Percentiles rank a stretch among this genome's conserved stretches.
Evolutionary conservation across 1,139 yeast genomes (phyloP).

Genomic region (Kodamaea arcana): DNA sequence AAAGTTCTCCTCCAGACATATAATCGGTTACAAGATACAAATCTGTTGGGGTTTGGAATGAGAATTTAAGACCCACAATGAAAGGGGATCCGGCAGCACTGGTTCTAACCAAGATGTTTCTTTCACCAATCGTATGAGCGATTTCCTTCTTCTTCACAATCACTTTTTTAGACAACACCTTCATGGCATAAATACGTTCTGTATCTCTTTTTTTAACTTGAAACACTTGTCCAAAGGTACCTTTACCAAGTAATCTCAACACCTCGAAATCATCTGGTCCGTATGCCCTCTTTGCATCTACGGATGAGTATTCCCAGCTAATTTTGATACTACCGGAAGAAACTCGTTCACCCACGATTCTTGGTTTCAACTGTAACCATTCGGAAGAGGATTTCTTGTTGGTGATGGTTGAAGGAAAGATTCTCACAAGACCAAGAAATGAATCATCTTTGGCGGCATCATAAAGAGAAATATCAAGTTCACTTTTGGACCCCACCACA

Average conservation of each 20-base stretch:
- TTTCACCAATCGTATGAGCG: conserved; percentile 96
- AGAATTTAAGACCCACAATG: conserved; percentile 90
- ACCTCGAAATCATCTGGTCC: conserved; percentile 95
- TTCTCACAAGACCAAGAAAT: conserved; percentile 79
- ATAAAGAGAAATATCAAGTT: conserved; percentile 81
- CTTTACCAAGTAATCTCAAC: conserved; percentile 84
- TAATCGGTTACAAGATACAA: conserved; percentile 91
- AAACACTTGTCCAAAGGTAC: conserved; percentile 96
- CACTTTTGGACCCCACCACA: conserved; percentile 78
- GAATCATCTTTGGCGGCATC: conserved; percentile 80
- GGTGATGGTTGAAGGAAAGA: conserved; percentile 58
- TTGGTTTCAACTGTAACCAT: conserved; percentile 73
- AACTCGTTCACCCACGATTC: conserved; percentile 73
- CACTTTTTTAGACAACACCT: conserved; percentile 86
- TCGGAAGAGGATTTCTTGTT: conserved; percentile 39
- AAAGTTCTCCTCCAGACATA: conserved; percentile 97
- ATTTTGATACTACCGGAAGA: conserved; percentile 68
- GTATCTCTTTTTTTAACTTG: conserved; percentile 91
- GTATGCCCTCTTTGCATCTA: conserved; percentile 65
- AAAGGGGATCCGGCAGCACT: conserved; percentile 76
- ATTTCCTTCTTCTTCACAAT: conserved; percentile 95
- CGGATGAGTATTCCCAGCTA: conserved; percentile 64
- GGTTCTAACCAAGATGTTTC: conserved; percentile 89
- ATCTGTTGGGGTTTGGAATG: conserved; percentile 92
- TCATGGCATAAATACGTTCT: conserved; percentile 92